These are phyloP conservation scores for Cyberlindnera meyerae DNA, from an alignment of 805 yeast genomes.

Conservation along the genomic window DNA sequence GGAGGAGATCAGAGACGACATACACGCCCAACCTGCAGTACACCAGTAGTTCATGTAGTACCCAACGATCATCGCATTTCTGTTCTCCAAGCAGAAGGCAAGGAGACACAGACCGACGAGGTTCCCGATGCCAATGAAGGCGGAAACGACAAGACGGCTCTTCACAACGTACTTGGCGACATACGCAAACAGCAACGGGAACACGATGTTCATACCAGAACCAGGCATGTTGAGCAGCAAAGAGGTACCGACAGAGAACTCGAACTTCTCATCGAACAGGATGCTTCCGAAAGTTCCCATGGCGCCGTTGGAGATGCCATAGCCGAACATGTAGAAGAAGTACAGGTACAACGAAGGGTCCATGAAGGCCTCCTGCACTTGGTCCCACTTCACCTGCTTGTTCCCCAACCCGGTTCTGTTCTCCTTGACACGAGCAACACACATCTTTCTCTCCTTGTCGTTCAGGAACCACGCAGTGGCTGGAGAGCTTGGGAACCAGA, in stretches of 20 bases:
- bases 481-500: constrained; percentile 57
- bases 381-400: constrained; percentile 47
- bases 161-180: constrained; percentile 19
- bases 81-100: constrained; percentile 29
- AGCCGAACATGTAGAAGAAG: constrained; percentile 35
- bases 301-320: constrained; percentile 51
- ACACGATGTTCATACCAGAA: constrained; percentile 24
- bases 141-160: constrained; percentile 20
- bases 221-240: constrained; percentile 29
- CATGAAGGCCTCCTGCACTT: constrained; percentile 45
- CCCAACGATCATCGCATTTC: constrained; percentile 23
- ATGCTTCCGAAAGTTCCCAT: constrained; percentile 16
- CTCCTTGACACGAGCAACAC: constrained; percentile 45
- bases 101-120: constrained; percentile 30
- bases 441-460: constrained; percentile 40
- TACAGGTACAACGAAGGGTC: constrained; percentile 48
- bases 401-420: constrained; percentile 58
- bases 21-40: constrained; percentile 33
- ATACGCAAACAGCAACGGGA: constrained; percentile 15
- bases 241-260: constrained; percentile 9
- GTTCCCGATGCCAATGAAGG: constrained; percentile 18
- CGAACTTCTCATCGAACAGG: constrained; percentile 10
- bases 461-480: constrained; percentile 41
- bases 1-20: constrained; percentile 32
- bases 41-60: constrained; percentile 29